phyloP scores from a whole-genome alignment of 2,329 filamentous ascomycete genomes.

The Fusarium sp. region DNA sequence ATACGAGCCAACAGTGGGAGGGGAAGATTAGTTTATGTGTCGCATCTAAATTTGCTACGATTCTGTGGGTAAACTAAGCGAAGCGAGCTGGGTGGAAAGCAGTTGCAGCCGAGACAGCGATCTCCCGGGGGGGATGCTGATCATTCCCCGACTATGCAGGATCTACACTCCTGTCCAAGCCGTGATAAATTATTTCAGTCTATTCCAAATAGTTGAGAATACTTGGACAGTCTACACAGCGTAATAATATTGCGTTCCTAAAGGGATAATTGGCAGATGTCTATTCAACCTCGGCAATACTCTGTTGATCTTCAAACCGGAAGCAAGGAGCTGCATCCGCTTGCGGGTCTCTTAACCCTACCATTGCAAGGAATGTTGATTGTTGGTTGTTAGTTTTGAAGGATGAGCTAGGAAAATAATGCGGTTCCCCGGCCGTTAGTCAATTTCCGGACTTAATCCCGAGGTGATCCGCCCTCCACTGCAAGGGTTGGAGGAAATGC shows the following conservation, averaged over 20 bases:
- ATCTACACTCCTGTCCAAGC: accelerated
- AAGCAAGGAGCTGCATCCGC: background rate
- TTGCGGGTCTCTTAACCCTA: no score
- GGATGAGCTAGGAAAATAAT: background rate
- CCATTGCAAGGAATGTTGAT: background rate
- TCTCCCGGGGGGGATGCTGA: no score
- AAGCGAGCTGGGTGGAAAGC: background rate
- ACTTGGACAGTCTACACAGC: background rate
- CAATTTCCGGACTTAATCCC: background rate
- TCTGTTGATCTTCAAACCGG: background rate
- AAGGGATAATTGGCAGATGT: background rate
- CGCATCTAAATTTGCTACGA: background rate
- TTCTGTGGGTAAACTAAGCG: background rate
- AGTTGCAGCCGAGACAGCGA: background rate
- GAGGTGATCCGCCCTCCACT: background rate
- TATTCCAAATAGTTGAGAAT: background rate
- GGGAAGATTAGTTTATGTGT: background rate
- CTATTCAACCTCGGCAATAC: background rate
- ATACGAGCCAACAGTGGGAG: background rate
- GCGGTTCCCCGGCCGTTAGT: background rate
- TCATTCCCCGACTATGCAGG: background rate
- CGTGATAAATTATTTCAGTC: background rate
- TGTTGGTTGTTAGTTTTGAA: background rate
- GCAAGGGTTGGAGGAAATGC: background rate
- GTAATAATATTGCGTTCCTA: background rate